Conservation (phyloP, 768 basidiomycete genomes). For the Artomyces pyxidatus region DNA sequence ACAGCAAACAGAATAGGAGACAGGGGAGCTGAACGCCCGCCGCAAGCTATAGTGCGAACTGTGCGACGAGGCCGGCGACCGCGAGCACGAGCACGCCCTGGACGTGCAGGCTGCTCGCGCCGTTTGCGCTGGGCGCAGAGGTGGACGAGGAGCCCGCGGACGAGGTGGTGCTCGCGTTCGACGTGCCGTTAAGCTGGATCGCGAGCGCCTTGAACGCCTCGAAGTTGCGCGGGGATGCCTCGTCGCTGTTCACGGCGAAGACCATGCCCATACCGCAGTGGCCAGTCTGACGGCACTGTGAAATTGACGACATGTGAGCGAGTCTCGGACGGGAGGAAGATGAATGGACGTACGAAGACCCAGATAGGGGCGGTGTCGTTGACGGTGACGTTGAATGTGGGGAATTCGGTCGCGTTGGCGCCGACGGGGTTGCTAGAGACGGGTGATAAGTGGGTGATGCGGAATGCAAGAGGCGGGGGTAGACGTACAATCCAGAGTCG, state of each 20-base stretch:
- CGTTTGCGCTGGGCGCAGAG: too few relatives aligned
- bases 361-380: conserved; percentile 51
- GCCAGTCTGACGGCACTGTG: conserved; percentile 40
- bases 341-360: conserved; percentile 47
- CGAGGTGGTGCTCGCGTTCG: background rate
- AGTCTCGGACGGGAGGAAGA: conserved; percentile 15
- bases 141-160: background rate
- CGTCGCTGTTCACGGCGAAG: conserved; percentile 49
- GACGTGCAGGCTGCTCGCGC: background rate
- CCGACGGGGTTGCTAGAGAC: conserved; percentile 30
- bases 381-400: conserved; percentile 49
- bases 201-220: conserved; percentile 50
- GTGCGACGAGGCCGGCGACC: background rate
- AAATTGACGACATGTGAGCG: conserved; percentile 11
- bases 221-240: conserved; percentile 41
- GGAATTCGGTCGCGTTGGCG: conserved; percentile 37
- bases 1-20: too few relatives aligned
- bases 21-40: too few relatives aligned
- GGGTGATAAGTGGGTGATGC: background rate
- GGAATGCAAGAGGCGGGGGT: background rate
- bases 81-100: background rate
- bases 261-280: conserved; percentile 33
- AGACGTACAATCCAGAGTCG: conserved; percentile 49
- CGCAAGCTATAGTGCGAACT: too few relatives aligned
- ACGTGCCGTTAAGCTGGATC: conserved; percentile 42